Evolutionary conservation across 257 asterid genomes (phyloP).

Genomic region (Solanum dulcamara): DNA sequence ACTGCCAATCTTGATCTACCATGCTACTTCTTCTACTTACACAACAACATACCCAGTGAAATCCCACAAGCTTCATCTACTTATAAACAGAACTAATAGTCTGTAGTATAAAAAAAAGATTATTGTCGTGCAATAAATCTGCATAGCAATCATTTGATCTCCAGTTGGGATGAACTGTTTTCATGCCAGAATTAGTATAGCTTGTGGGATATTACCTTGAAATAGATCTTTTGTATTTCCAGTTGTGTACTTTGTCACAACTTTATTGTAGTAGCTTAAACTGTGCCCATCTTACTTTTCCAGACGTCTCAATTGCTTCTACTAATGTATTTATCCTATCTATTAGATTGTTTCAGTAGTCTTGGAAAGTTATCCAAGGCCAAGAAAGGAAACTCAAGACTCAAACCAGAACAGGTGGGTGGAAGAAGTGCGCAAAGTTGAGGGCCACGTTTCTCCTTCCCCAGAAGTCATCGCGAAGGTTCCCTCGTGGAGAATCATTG

Average conservation of each 20-base stretch:
- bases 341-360: conserved; percentile 88
- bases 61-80: not conserved
- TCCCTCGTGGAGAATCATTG: conserved; percentile 64
- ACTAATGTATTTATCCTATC: conserved; percentile 2
- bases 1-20: not conserved
- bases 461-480: conserved; percentile 32
- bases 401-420: conserved; percentile 34
- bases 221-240: not conserved
- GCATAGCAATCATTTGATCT: not conserved
- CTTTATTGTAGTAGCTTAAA: not conserved
- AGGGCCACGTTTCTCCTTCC: conserved; percentile 41
- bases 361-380: conserved; percentile 73
- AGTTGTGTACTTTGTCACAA: not conserved
- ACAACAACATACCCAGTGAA: not conserved
- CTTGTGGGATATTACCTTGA: not conserved
- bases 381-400: conserved; percentile 39
- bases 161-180: not conserved
- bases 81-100: not conserved
- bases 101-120: not conserved
- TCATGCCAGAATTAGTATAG: not conserved
- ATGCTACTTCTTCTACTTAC: not conserved
- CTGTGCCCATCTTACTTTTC: not conserved
- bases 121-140: not conserved
- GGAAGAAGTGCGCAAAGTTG: conserved; percentile 59
- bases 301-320: not conserved